These are phyloP conservation scores for Coemansia guatemalensis DNA, from an alignment of 192 early-diverging fungal species.

Conservation along the genomic window DNA sequence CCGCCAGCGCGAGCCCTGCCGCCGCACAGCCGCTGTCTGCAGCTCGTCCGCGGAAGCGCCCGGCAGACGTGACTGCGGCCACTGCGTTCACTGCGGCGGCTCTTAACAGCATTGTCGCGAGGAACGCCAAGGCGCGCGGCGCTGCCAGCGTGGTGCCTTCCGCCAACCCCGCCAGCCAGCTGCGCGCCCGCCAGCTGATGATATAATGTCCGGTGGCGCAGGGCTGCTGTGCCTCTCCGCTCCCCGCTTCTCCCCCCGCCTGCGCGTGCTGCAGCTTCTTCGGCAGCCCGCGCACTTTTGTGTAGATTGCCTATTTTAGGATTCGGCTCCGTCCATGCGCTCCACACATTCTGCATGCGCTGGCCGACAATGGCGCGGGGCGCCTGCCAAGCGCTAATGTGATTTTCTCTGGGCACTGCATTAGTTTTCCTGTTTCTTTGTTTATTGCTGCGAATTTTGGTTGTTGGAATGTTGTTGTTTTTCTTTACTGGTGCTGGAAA, in stretches of 20 bases:
- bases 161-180: conserved; percentile 4
- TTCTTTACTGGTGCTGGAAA: background rate
- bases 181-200: conserved; percentile 27
- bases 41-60: conserved; percentile 20
- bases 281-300: too few species aligned
- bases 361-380: too few species aligned
- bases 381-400: too few species aligned
- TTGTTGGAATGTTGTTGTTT: conserved; percentile 1
- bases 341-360: too few species aligned
- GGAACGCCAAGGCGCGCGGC: conserved; percentile 39
- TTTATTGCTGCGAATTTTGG: background rate
- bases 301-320: too few species aligned
- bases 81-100: conserved; percentile 46
- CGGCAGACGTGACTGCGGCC: conserved; percentile 34
- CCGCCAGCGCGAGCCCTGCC: background rate
- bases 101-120: conserved; percentile 47
- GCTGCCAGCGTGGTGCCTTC: conserved; percentile 6
- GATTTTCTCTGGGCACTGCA: background rate
- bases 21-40: background rate
- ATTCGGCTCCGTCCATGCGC: too few species aligned
- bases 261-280: too few species aligned
- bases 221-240: background rate
- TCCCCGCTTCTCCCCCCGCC: background rate
- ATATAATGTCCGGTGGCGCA: conserved; percentile 5
- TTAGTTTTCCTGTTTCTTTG: conserved; percentile 6